A percentile compares a stretch with the other conserved stretches of the same genome.
Conservation (phyloP, 805 yeast genomes). For the Pachysolen tannophilus region DNA sequence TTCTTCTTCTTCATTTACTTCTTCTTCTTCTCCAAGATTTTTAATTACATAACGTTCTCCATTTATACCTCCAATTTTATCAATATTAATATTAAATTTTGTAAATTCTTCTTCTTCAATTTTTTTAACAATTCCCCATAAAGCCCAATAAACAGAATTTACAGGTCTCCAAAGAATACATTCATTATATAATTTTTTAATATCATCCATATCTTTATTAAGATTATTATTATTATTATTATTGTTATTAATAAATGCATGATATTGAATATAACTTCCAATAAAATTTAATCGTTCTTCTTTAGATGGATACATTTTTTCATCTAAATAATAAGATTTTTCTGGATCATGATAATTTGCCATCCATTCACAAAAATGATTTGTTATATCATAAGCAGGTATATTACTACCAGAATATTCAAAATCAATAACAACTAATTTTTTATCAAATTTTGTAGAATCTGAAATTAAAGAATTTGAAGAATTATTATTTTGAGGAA, state of each 20-base stretch:
- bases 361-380: slow-evolving; percentile 98
- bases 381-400: slow-evolving; percentile 85
- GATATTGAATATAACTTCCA: slow-evolving; percentile 68
- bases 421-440: slow-evolving; percentile 89
- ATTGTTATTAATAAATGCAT: slow-evolving; percentile 12
- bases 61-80: slow-evolving; percentile 44
- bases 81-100: slow-evolving; percentile 14
- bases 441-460: slow-evolving; percentile 36
- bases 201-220: slow-evolving; percentile 14
- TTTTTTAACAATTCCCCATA: slow-evolving; percentile 89
- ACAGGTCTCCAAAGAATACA: slow-evolving; percentile 73
- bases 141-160: slow-evolving; percentile 72
- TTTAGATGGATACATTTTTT: slow-evolving; percentile 53
- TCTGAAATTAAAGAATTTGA: slow-evolving; percentile 1
- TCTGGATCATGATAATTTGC: slow-evolving; percentile 71
- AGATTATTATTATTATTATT: background rate
- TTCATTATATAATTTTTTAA: slow-evolving; percentile 49
- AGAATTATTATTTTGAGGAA: background rate
- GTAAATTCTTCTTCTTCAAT: slow-evolving; percentile 16
- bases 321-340: slow-evolving; percentile 44
- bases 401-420: slow-evolving; percentile 90
- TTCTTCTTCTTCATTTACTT: slow-evolving; percentile 17
- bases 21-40: slow-evolving; percentile 22
- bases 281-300: slow-evolving; percentile 66
- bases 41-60: slow-evolving; percentile 38